Evolutionary conservation across 306 rosid species (phyloP), one percentile per base, ranked within the genome.

Genomic region (Canavalia ensiformis): DNA sequence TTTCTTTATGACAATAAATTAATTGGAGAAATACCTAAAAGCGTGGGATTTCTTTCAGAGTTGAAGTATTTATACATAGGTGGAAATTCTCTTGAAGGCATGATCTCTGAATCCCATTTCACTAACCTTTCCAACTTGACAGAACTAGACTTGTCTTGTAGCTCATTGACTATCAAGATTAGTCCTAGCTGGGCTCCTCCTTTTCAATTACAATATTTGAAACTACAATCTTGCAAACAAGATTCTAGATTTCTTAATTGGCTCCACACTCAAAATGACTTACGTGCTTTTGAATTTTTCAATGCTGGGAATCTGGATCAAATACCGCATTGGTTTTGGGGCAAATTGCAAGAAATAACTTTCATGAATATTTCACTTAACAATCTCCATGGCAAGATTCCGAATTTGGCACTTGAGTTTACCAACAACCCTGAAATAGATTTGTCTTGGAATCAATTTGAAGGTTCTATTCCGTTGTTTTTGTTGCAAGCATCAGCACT

Each of bases 101-200:
- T 46, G 0, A 0, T 79, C 52, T 13, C 10, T 45, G 76, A 79
- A 3, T 68, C 70, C 2, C 77, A 72, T 46, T 49, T 72, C 51
- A 47, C 72, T 8, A 58, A 37, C 55, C 76, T 63, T 25, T 11
- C 77, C 45, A 64, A 49, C 7, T 51, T 80, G 62, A 1, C 4
- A 49, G 0, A 0, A 8, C 25, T 5, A 46, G 4, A 1, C 0
- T 13, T 79, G 50, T 33, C 70, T 0, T 0, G 6, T 0, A 79
- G 25, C 44, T 34, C 51, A 0, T 28, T 80, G 46, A 13, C 11
- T 60, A 0, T 59, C 12, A 72, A 60, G 4, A 0, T 72, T 37
- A 62, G 79, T 60, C 2, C 9, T 11, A 7, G 57, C 0, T 71
- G 84, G 84, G 34, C 72, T 59, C 84, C 78, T 9, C 78, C 72